Base-by-base conservation (phyloP, 2,329 filamentous ascomycete genomes). In the Monosporascus sp. region DNA sequence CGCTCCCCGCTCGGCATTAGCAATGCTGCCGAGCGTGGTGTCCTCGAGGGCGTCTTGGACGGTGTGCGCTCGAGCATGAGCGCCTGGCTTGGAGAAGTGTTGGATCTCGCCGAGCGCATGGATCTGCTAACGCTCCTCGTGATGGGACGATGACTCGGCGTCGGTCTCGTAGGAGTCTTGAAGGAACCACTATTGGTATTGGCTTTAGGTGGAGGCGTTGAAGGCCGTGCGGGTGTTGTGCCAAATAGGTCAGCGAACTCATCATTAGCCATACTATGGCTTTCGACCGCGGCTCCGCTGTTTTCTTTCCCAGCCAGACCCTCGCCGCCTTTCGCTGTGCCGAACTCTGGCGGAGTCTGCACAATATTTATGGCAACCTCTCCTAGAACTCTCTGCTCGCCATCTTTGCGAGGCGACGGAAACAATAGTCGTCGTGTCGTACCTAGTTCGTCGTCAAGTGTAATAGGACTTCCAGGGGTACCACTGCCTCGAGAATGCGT, bases 371-470 rank as follows among this genome's bases (percentile, higher is more conserved):
- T 72, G 15, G 76, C 70, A 41, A 82, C 67, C 61, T 86, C 82
- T 48, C 80, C 78, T 2, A 89, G 74, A 22, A 81, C 78, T 65
- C 84, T 89, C 1, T 78, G 72, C 46, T 82, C 76, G 37, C 79
- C 81, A 31, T 83, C 80, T 59, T 87, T 87, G 44, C 85, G 79
- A 2, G 89, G 89, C 0, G 88, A 91, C 1, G 89, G 87, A 63
- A 94, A 94, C 1, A 94, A 76, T 2, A 92, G 70, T 54, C 90
- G 79, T 55, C 87, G 79, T 1, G 87, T 91, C 50, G 67, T 71
- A 36, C 80, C 82, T 49, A 80, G 71, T 36, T 78, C 76, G 41
- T 80, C 74, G 36, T 78, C 77, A 6, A 81, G 59, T 27, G 77
- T 72, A 36, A 86, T 81, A 17, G 83, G 82, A 60, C 78, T 84